A percentile compares a stretch with the other conserved stretches of the same genome.
Evolutionary conservation across 2,329 filamentous ascomycete genomes (phyloP).

Genomic region (Tolypocladium sp.): DNA sequence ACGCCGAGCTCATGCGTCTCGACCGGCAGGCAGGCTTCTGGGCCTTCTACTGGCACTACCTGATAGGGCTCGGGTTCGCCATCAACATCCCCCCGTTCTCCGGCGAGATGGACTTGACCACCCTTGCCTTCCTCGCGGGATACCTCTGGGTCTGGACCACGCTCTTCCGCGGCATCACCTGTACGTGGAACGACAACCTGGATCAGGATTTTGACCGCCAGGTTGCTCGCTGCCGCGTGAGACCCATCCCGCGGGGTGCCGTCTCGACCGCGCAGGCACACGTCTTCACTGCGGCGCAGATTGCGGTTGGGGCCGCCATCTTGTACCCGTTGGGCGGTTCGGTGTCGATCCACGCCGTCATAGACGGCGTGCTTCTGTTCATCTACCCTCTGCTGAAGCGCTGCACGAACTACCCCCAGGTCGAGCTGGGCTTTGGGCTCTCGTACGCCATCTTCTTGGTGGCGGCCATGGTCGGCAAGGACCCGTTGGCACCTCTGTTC

Average conservation of each 20-base stretch:
- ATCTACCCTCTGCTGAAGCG: constrained; percentile 27
- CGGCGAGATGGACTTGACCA: no score
- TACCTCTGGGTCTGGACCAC: constrained; percentile 3
- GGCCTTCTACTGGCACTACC: no score
- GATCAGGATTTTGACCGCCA: constrained; percentile 22
- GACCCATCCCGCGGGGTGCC: constrained; percentile 24
- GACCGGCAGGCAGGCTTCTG: no score
- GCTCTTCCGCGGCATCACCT: constrained; percentile 1
- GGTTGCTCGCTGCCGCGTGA: constrained; percentile 18
- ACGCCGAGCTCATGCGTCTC: no score
- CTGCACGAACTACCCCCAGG: constrained; percentile 23
- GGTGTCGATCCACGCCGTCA: constrained; percentile 16
- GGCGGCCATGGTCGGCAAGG: constrained; percentile 13
- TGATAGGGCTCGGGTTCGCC: no score
- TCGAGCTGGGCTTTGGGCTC: constrained; percentile 23
- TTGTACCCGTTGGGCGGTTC: constrained; percentile 13
- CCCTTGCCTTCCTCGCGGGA: no score
- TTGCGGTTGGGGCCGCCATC: constrained; percentile 12
- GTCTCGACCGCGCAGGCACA: constrained; percentile 17
- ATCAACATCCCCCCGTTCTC: no score
- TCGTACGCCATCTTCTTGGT: constrained; percentile 22
- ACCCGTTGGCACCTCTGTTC: not conserved
- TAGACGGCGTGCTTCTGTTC: constrained; percentile 8
- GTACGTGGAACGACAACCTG: constrained; percentile 24
- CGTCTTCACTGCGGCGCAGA: constrained; percentile 17